Conservation (phyloP, 257 asterid species). For the Cordia subcordata region DNA sequence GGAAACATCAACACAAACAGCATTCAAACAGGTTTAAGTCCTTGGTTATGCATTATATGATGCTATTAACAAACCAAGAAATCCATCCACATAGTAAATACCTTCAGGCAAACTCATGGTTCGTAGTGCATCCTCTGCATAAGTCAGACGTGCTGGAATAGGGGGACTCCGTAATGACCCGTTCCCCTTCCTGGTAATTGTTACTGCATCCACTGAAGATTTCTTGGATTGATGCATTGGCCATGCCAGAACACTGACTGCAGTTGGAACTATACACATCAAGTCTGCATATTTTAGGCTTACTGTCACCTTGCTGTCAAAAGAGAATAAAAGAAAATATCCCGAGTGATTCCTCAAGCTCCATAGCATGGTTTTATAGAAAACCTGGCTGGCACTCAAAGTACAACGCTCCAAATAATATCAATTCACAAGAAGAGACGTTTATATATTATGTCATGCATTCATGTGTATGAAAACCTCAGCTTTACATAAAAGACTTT, state of each 20-base stretch:
- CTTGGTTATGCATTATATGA: no score
- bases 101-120: constrained; percentile 91
- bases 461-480: no score
- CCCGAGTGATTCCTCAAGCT: not conserved
- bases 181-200: constrained; percentile 36
- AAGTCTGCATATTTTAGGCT: constrained; percentile 78
- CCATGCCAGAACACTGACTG: constrained; percentile 82
- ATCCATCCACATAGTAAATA: constrained; percentile 16
- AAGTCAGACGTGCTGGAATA: constrained; percentile 56
- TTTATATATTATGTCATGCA: no score
- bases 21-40: not conserved
- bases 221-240: constrained; percentile 51
- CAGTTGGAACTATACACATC: constrained; percentile 69
- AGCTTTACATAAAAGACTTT: no score
- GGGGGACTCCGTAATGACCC: constrained; percentile 30
- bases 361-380: no score
- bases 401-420: no score
- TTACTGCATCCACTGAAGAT: constrained; percentile 21
- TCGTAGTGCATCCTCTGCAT: constrained; percentile 80
- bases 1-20: no score
- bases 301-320: constrained; percentile 77
- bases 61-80: not conserved
- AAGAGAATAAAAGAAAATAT: not conserved
- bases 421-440: no score
- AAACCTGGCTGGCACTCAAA: no score